phyloP scores from a whole-genome alignment of 345 rosid species.

The Turnera subulata region DNA sequence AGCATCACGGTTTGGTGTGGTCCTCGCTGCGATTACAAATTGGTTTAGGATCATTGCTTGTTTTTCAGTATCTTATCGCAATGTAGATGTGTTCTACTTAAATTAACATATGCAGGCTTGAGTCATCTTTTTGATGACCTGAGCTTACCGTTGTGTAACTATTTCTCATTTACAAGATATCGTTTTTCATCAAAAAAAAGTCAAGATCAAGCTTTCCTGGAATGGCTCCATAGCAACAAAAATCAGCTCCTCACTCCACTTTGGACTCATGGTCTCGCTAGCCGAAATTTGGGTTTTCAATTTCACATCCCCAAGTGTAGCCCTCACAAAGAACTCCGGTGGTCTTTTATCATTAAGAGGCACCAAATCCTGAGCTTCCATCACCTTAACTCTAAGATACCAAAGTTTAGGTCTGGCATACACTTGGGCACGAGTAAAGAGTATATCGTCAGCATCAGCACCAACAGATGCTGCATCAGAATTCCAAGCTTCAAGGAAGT shows the following conservation, averaged over 20 bases:
- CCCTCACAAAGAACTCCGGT: neutral
- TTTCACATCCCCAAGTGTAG: neutral
- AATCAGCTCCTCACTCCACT: neutral
- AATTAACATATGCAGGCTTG: no score
- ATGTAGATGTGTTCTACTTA: no score
- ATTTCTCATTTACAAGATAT: no score
- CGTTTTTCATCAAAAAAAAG: no score
- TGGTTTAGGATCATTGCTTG: no score
- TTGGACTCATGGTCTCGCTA: neutral
- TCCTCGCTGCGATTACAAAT: no score
- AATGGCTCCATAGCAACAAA: neutral
- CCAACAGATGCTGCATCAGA: constrained; percentile 3
- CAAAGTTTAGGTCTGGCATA: neutral
- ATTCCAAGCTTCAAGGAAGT: neutral
- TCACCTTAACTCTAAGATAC: constrained; percentile 3
- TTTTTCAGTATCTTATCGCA: no score
- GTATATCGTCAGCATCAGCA: no score
- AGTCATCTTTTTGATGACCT: no score
- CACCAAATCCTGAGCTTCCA: neutral
- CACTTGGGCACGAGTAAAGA: neutral
- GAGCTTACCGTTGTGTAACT: no score
- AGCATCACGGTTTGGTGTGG: no score
- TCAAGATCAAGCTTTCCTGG: neutral
- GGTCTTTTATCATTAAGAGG: neutral
- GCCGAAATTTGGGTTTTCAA: neutral